Percentiles rank a stretch among this genome's conserved stretches.
These are phyloP conservation scores for Tephrocybe rancida DNA, from an alignment of 768 basidiomycete genomes.

Conservation along the genomic window DNA sequence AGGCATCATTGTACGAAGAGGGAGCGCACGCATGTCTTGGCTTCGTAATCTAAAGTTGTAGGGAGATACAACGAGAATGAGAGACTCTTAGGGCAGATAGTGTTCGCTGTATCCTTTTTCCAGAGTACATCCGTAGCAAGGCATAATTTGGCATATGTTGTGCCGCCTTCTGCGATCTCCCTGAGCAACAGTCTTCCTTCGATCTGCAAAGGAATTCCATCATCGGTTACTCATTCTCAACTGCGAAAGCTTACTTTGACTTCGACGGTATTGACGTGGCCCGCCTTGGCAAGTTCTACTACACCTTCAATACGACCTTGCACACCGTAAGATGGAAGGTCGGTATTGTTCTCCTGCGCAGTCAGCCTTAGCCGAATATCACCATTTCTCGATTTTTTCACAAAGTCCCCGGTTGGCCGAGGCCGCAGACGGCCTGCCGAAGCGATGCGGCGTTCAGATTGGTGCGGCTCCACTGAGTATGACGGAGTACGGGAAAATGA, in stretches of 20 bases:
- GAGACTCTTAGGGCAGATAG: slow-evolving; percentile 53
- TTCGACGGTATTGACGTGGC: slow-evolving; percentile 61
- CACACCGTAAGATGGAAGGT: slow-evolving; percentile 60
- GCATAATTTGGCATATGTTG: slow-evolving; percentile 51
- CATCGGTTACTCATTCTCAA: too few species aligned
- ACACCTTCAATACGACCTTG: slow-evolving; percentile 55
- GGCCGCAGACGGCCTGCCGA: slow-evolving; percentile 39
- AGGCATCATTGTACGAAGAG: background rate
- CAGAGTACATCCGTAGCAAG: slow-evolving; percentile 57
- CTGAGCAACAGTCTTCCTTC: slow-evolving; percentile 61
- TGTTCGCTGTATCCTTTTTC: slow-evolving; percentile 46
- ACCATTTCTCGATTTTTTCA: slow-evolving; percentile 62
- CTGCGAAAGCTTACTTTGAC: slow-evolving; percentile 48
- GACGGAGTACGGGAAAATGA: slow-evolving; percentile 41
- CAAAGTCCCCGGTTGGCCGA: slow-evolving; percentile 49
- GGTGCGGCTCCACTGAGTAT: slow-evolving; percentile 57
- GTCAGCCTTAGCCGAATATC: slow-evolving; percentile 51
- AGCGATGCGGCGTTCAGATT: slow-evolving; percentile 56
- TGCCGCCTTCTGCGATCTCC: slow-evolving; percentile 72
- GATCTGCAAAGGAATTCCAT: too few species aligned
- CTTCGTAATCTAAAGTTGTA: slow-evolving; percentile 55
- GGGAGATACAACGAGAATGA: slow-evolving; percentile 62
- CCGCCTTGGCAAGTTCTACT: slow-evolving; percentile 56
- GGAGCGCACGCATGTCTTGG: slow-evolving; percentile 54
- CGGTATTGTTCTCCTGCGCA: slow-evolving; percentile 51